These are phyloP conservation scores for Verticillium isaacii DNA, from an alignment of 2,329 filamentous ascomycete genomes.

Conservation along the genomic window DNA sequence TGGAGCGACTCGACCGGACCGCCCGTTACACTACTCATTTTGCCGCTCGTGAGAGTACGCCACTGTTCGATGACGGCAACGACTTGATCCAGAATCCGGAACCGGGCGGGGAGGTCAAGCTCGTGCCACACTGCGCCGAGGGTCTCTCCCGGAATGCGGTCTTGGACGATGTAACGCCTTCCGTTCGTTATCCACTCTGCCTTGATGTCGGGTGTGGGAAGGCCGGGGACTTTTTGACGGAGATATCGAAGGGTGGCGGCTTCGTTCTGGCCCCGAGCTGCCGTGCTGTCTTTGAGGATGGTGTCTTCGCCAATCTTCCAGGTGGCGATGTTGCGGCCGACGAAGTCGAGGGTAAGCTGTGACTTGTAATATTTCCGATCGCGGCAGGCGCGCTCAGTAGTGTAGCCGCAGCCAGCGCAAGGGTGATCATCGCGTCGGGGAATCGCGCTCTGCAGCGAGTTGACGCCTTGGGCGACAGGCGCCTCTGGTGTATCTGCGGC, in stretches of 20 bases:
- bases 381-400: neutral
- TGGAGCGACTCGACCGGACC: neutral
- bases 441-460: neutral
- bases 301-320: neutral
- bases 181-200: neutral
- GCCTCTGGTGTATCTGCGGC: neutral
- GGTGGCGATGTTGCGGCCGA: neutral
- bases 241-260: neutral
- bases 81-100: neutral
- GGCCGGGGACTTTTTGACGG: neutral
- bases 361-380: neutral
- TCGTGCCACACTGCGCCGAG: neutral
- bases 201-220: neutral
- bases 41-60: neutral
- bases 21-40: neutral
- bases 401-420: neutral
- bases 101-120: neutral
- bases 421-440: neutral
- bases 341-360: neutral
- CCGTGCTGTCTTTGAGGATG: neutral
- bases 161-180: neutral
- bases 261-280: neutral
- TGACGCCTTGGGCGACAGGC: no score
- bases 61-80: neutral
- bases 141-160: neutral